These are phyloP conservation scores for Suhomyces yuchorum DNA, from an alignment of 1,139 yeast species.

Conservation along the genomic window DNA sequence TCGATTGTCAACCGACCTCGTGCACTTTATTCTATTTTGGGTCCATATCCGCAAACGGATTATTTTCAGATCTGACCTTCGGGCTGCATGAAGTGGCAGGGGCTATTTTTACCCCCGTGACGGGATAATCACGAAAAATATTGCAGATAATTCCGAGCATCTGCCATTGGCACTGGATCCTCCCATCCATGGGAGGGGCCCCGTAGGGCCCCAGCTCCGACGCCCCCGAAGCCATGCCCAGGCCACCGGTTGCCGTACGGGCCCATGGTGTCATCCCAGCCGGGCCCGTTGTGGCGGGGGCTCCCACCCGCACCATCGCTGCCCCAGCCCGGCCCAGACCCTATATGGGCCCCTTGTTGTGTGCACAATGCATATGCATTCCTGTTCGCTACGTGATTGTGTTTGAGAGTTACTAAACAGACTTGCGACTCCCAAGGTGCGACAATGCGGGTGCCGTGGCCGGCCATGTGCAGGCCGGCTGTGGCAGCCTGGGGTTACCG, in stretches of 20 bases:
- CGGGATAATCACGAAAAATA: not conserved
- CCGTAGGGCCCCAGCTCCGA: too few species aligned
- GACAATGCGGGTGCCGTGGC: not conserved
- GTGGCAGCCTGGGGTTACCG: not conserved
- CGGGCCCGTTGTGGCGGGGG: not conserved
- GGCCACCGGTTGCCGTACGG: too few species aligned
- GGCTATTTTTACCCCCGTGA: not conserved
- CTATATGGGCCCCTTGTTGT: conserved; percentile 1
- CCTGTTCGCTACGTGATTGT: conserved; percentile 11
- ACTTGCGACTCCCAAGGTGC: not conserved
- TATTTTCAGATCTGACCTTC: conserved; percentile 3
- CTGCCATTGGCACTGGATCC: too few species aligned
- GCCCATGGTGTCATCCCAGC: too few species aligned
- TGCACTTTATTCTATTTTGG: not conserved
- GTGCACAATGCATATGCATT: conserved; percentile 10
- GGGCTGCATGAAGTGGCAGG: conserved; percentile 2
- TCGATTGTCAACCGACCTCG: not conserved
- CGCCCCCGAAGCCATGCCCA: too few species aligned
- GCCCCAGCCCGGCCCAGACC: conserved; percentile 2
- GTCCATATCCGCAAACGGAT: not conserved
- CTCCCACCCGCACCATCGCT: not conserved
- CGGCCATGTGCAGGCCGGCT: not conserved
- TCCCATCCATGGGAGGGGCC: too few species aligned
- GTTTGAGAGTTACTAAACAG: conserved; percentile 1
- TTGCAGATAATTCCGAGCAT: not conserved